Percentiles rank a stretch among this genome's conserved stretches.
Evolutionary conservation across 164 flowering plant species (phyloP).

Genomic region (Warburgia ugandensis): DNA sequence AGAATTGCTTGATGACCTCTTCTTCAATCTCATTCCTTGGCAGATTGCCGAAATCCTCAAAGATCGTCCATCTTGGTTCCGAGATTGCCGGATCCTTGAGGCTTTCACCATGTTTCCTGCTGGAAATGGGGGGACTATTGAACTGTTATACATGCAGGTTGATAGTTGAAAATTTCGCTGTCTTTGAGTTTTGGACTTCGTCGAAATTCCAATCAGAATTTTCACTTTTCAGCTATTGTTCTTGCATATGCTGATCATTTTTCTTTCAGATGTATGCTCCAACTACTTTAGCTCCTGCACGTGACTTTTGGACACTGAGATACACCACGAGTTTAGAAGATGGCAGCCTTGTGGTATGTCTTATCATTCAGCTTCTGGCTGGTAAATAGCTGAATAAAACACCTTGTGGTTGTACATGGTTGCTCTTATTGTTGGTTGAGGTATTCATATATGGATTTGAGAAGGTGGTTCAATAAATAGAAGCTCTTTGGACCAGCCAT

Average conservation of each 20-base stretch:
- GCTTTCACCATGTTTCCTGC: constrained; percentile 77
- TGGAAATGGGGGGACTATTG: constrained; percentile 90
- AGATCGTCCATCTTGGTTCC: constrained; percentile 97
- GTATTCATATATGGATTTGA: too few species aligned
- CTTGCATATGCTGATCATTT: background rate
- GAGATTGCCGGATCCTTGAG: constrained; percentile 91
- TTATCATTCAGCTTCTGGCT: too few species aligned
- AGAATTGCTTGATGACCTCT: background rate
- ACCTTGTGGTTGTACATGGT: background rate
- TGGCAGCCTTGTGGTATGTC: constrained; percentile 87
- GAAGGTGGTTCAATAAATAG: too few species aligned
- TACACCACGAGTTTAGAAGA: constrained; percentile 78
- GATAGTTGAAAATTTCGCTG: background rate
- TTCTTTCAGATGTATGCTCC: constrained; percentile 78
- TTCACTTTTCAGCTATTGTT: background rate
- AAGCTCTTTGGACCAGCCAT: too few species aligned
- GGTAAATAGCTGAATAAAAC: background rate
- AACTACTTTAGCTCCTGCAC: constrained; percentile 84
- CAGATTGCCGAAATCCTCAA: constrained; percentile 95
- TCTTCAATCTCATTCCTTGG: constrained; percentile 4
- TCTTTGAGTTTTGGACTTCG: background rate
- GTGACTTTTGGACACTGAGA: constrained; percentile 94
- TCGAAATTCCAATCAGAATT: too few species aligned
- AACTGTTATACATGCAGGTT: constrained; percentile 86
- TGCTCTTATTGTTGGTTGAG: too few species aligned